Percentiles rank a stretch among this genome's conserved stretches.
These are phyloP conservation scores for Trifolium pratense DNA, from an alignment of 306 rosid species.

Conservation along the genomic window DNA sequence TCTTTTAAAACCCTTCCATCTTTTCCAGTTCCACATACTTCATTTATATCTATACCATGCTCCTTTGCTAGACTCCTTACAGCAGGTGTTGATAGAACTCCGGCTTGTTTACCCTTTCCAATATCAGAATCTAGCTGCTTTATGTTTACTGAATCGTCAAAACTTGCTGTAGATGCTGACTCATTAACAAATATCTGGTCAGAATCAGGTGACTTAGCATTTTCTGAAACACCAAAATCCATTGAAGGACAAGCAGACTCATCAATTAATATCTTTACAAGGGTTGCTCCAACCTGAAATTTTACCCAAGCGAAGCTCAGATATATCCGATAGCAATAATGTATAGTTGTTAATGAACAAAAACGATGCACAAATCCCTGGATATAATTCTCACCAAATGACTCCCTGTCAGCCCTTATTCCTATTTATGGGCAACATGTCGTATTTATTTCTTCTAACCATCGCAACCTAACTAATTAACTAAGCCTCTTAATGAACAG, in stretches of 20 bases:
- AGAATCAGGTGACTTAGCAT: constrained; percentile 47
- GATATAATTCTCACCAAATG: background rate
- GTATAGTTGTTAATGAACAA: background rate
- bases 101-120: constrained; percentile 44
- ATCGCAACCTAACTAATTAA: background rate
- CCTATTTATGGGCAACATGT: background rate
- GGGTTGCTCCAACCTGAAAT: constrained; percentile 92
- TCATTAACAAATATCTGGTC: constrained; percentile 53
- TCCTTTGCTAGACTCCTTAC: constrained; percentile 81
- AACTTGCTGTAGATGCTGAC: constrained; percentile 36
- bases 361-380: background rate
- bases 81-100: constrained; percentile 80
- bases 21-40: constrained; percentile 74
- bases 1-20: constrained; percentile 85
- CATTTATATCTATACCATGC: constrained; percentile 71
- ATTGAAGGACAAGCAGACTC: constrained; percentile 48
- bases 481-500: background rate
- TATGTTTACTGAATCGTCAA: constrained; percentile 40
- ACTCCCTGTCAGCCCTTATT: background rate
- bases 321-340: background rate
- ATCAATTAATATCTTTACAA: constrained; percentile 60
- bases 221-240: constrained; percentile 44
- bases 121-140: constrained; percentile 43
- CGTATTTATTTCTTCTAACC: background rate
- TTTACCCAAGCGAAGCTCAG: constrained; percentile 38